phyloP scores from a whole-genome alignment of 805 yeast genomes.

The Cephaloascus fragrans region DNA sequence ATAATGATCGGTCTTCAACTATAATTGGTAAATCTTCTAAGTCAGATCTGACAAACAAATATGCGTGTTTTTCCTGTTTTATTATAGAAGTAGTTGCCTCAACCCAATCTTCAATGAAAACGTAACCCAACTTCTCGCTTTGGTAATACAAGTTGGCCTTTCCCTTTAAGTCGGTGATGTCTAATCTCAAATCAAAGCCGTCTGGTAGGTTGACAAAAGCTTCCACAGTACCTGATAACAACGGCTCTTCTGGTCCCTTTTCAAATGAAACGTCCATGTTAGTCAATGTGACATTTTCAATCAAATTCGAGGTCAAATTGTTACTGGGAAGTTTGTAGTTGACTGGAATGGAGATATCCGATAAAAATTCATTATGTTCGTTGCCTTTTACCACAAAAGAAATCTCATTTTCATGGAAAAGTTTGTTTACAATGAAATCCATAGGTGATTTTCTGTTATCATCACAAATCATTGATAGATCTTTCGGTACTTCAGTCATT shows the following conservation, averaged over 20 bases:
- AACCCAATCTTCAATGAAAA: conserved; percentile 36
- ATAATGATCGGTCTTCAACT: conserved; percentile 27
- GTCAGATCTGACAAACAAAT: conserved; percentile 23
- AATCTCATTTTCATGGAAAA: conserved; percentile 11
- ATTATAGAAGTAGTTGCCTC: conserved; percentile 24
- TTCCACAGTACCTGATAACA: conserved; percentile 12
- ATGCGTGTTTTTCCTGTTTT: conserved; percentile 8
- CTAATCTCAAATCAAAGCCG: not conserved
- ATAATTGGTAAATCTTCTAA: conserved; percentile 31
- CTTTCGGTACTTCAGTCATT: conserved; percentile 8
- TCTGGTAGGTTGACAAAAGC: conserved; percentile 10
- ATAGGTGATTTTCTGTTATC: conserved; percentile 11
- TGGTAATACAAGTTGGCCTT: conserved; percentile 26
- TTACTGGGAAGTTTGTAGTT: not conserved
- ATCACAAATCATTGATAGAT: conserved; percentile 10
- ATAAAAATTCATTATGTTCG: conserved; percentile 8
- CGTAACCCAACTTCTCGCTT: conserved; percentile 29
- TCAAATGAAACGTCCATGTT: conserved; percentile 10
- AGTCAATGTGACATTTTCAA: conserved; percentile 11
- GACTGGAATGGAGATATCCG: conserved; percentile 4
- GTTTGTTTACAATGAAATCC: conserved; percentile 10
- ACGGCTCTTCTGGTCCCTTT: conserved; percentile 4
- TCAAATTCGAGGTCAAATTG: conserved; percentile 10
- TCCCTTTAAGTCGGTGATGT: conserved; percentile 31
- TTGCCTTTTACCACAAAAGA: conserved; percentile 9